Evolutionary conservation across 2,329 filamentous ascomycete species (phyloP).

Genomic region (Trichoderma semiorbis): DNA sequence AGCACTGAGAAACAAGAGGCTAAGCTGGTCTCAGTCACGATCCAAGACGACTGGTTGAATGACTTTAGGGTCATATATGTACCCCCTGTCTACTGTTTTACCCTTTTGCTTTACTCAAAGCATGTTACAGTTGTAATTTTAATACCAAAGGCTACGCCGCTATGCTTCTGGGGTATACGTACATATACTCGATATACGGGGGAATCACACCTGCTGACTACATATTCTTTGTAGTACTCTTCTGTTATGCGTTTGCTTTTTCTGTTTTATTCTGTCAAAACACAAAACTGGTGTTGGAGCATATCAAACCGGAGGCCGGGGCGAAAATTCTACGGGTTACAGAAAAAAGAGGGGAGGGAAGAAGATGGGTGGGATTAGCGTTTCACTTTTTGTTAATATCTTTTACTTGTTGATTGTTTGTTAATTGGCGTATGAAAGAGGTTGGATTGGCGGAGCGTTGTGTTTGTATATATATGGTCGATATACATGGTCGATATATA

Average conservation of each 20-base stretch:
- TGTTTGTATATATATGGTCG: neutral
- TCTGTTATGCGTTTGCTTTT: neutral
- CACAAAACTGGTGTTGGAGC: neutral
- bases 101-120: neutral
- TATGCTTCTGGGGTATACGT: neutral
- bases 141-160: neutral
- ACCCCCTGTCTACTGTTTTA: neutral
- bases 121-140: constrained; percentile 1
- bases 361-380: neutral
- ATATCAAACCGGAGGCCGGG: neutral
- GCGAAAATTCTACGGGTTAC: neutral
- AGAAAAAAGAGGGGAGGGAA: neutral
- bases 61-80: neutral
- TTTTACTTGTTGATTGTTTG: neutral
- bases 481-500: neutral
- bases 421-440: neutral
- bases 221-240: neutral
- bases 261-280: neutral
- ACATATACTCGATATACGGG: neutral
- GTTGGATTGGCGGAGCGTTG: neutral
- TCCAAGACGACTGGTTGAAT: constrained; percentile 4
- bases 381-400: neutral
- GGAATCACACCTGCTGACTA: neutral
- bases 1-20: neutral
- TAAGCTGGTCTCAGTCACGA: constrained; percentile 16